Evolutionary conservation across 2,329 filamentous ascomycete species (phyloP), one percentile per base, ranked within the genome.

Genomic region (Aschersonia sp.): DNA sequence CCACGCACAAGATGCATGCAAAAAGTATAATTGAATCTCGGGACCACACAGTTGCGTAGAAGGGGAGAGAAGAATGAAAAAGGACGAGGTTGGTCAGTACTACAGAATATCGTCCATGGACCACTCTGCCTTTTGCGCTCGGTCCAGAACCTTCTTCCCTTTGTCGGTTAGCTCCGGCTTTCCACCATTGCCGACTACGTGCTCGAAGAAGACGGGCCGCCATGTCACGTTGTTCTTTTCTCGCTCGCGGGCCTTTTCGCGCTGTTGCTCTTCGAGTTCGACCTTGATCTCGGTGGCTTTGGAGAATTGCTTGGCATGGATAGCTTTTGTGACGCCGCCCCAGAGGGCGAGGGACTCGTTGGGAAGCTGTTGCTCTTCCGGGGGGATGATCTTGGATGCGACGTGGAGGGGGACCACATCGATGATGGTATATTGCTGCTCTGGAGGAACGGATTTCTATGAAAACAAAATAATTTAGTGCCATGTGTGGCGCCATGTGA

Each of bases 261-360:
- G 76, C 68, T 98, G 92, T 43, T 75, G 74, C 64, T 98, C 92
- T 65, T 98, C 92, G 9, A 98, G 78, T 58, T 94, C 88, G 51
- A 88, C 80, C 70, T 98, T 98, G 52, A 92, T 70, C 28, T 77
- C 79, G 29, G 92, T 98, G 5, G 92, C 92, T 53, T 84, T 80
- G 42, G 76, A 77, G 65, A 81, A 98, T 61, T 94, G 87, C 66
- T 89, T 94, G 51, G 80, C 70, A 29, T 78, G 65, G 59, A 98
- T 97, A 38, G 89, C 88, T 47, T 85, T 75, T 20, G 92, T 97
- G 43, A 98, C 91, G 30, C 78, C 78, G 35, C 80, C 75, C 92
- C 92, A 98, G 61, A 95, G 84, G 49, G 78, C 81, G 54, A 92
- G 77, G 2, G 86, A 94, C 67, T 98, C 92, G 63, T 98, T 92